Conservation (phyloP, 2,329 filamentous ascomycete genomes). For the Coniochaeta sp. region DNA sequence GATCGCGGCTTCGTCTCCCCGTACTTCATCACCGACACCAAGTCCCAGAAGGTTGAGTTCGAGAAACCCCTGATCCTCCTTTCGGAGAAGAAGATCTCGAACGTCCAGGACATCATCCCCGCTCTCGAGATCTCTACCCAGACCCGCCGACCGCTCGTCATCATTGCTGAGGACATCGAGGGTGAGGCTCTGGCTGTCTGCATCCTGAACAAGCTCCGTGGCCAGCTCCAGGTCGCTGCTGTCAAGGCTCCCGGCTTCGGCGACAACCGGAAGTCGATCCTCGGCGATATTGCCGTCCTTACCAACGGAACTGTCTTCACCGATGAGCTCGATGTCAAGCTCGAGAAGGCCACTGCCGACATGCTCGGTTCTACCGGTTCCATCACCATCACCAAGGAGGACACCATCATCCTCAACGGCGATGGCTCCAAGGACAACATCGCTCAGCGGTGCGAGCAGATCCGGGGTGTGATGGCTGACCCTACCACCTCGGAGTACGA, state of each 20-base stretch:
- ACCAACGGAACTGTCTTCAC: conserved; percentile 98
- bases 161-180: conserved; percentile 98
- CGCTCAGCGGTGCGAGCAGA: conserved; percentile 95
- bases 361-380: conserved; percentile 96
- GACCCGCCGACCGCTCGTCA: conserved; percentile 88
- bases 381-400: conserved; percentile 99
- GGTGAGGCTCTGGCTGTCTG: conserved; percentile 97
- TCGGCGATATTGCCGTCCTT: conserved; percentile 90
- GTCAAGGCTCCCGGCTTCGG: conserved; percentile 99
- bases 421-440: conserved; percentile 93
- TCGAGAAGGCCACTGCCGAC: conserved; percentile 93
- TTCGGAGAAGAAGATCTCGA: conserved; percentile 99
- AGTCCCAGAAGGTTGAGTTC: conserved; percentile 98
- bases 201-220: conserved; percentile 99
- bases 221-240: conserved; percentile 95
- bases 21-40: conserved; percentile 99
- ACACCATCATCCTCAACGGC: conserved; percentile 97
- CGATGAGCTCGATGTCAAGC: conserved; percentile 97
- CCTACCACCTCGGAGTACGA: conserved; percentile 96
- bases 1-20: conserved; percentile 97
- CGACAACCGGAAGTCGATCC: conserved; percentile 99
- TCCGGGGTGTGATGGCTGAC: conserved; percentile 92
- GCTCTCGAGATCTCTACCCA: conserved; percentile 96
- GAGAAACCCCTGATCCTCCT: conserved; percentile 98
- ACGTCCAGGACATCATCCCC: conserved; percentile 97